These are phyloP conservation scores for Kalmusia sp. DNA, from an alignment of 2,329 filamentous ascomycete genomes.

Conservation along the genomic window DNA sequence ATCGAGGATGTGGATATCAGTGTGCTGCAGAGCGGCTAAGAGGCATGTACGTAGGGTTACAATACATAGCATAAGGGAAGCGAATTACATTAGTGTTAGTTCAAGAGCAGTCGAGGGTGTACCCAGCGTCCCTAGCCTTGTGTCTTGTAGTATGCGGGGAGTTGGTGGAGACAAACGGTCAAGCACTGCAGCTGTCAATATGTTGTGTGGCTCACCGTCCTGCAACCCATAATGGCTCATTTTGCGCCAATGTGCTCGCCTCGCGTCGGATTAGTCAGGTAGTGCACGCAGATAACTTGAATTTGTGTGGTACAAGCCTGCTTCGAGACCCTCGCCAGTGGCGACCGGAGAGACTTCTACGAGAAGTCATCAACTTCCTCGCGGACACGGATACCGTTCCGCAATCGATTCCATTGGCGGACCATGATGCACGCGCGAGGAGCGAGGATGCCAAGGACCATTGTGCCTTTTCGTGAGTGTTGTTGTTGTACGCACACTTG, in stretches of 20 bases:
- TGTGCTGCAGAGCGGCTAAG: slow-evolving; percentile 48
- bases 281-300: not conserved
- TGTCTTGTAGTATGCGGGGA: not conserved
- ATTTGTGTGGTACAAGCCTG: not conserved
- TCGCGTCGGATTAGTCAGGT: not conserved
- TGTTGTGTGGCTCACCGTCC: not conserved
- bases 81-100: not conserved
- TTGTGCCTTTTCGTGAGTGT: too few relatives aligned
- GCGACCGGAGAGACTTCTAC: not conserved
- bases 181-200: not conserved
- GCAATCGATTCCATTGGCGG: not conserved
- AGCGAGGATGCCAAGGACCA: too few relatives aligned
- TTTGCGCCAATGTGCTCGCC: not conserved
- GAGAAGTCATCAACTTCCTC: not conserved
- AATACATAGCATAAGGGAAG: slow-evolving; percentile 1
- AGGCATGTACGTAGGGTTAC: slow-evolving; percentile 1
- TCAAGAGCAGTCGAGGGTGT: too few relatives aligned
- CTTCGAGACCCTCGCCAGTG: not conserved
- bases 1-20: slow-evolving; percentile 78
- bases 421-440: not conserved
- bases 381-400: not conserved
- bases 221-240: too few relatives aligned
- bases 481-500: too few relatives aligned
- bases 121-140: too few relatives aligned
- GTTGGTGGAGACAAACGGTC: too few relatives aligned